Conservation (phyloP, 163 green algal genomes). For the Chloromonas sp. region DNA sequence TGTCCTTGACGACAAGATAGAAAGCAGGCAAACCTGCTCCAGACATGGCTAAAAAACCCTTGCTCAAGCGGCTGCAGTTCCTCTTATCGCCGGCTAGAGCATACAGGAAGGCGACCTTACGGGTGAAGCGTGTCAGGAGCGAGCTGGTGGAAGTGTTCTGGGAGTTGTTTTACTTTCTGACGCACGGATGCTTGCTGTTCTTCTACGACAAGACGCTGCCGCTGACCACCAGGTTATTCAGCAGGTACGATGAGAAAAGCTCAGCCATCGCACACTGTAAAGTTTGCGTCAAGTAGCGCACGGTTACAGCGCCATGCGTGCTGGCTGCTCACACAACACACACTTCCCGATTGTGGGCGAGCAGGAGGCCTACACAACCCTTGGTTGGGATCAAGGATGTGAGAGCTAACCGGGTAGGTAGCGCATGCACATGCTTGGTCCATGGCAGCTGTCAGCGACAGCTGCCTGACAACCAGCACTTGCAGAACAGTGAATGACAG, state of each 20-base stretch:
- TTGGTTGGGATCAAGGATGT: conserved; percentile 22
- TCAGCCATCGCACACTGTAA: background rate
- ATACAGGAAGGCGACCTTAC: background rate
- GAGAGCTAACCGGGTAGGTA: conserved; percentile 19
- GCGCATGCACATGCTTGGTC: background rate
- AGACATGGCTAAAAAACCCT: no score
- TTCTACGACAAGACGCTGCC: conserved; percentile 9
- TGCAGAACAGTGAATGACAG: background rate
- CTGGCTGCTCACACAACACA: no score
- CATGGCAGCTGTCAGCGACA: no score
- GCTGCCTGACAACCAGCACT: no score
- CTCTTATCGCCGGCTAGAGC: background rate
- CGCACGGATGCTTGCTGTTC: no score
- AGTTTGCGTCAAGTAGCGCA: no score
- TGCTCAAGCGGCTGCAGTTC: no score
- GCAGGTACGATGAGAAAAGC: background rate
- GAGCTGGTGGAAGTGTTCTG: conserved; percentile 1
- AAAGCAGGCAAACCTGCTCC: no score
- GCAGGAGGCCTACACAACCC: conserved; percentile 12
- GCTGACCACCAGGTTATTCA: background rate
- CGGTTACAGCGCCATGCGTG: no score
- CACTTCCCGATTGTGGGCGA: background rate
- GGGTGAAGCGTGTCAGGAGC: background rate
- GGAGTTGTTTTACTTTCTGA: background rate
- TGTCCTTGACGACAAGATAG: no score